Evolutionary conservation across 2,329 filamentous ascomycete genomes (phyloP).

Genomic region (Aphanocladium album): DNA sequence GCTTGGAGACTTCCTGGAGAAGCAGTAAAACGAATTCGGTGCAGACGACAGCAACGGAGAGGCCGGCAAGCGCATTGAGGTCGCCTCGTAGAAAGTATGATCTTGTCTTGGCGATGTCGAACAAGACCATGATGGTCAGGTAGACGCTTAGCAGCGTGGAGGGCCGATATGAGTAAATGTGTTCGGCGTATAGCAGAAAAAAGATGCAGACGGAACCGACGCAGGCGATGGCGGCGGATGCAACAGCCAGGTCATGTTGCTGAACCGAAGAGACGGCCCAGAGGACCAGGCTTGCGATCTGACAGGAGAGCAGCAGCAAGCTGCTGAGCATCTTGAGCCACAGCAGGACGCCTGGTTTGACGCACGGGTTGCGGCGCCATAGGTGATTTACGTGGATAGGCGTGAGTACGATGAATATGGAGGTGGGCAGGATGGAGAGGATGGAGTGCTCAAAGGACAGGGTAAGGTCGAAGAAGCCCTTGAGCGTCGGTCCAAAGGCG

Average conservation of each 20-base stretch:
- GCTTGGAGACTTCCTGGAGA: slow-evolving; percentile 29
- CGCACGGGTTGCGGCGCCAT: slow-evolving; percentile 1
- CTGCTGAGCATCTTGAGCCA: slow-evolving; percentile 21
- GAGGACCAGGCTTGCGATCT: slow-evolving; percentile 22
- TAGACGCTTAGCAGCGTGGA: slow-evolving; percentile 29
- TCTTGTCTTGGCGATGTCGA: slow-evolving; percentile 28
- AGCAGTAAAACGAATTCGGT: slow-evolving; percentile 26
- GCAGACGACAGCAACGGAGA: slow-evolving; percentile 23
- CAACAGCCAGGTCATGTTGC: slow-evolving; percentile 22
- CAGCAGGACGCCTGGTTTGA: slow-evolving; percentile 14
- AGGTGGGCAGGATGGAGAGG: slow-evolving; percentile 7
- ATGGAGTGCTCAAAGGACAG: slow-evolving; percentile 9
- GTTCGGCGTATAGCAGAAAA: slow-evolving; percentile 29
- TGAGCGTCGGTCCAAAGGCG: slow-evolving; percentile 5
- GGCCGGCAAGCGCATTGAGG: slow-evolving; percentile 20
- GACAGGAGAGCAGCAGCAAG: background rate
- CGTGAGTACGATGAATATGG: slow-evolving; percentile 16
- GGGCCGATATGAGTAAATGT: slow-evolving; percentile 26
- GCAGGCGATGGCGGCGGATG: slow-evolving; percentile 24
- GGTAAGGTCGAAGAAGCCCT: slow-evolving; percentile 12
- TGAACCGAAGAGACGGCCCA: slow-evolving; percentile 20
- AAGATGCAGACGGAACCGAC: slow-evolving; percentile 24
- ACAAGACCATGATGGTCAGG: slow-evolving; percentile 27
- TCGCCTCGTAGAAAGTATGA: slow-evolving; percentile 29
- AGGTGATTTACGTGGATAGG: slow-evolving; percentile 5